phyloP scores from a whole-genome alignment of 2,329 filamentous ascomycete species.

The Tolypocladium amazonense region DNA sequence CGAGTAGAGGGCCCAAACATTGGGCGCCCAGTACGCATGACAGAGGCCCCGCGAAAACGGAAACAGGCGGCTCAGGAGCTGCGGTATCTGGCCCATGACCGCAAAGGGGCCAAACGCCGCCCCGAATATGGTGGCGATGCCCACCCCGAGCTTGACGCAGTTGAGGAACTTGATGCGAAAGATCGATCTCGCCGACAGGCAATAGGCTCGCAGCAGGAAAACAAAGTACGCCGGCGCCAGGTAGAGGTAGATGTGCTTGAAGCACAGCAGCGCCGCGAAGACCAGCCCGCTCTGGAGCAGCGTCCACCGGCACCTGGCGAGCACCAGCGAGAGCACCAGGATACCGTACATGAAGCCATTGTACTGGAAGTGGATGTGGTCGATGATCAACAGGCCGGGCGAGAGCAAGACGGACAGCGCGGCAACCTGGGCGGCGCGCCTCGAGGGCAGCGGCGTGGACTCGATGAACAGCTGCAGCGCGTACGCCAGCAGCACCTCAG shows the following conservation, averaged over 20 bases:
- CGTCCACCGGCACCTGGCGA: constrained; percentile 66
- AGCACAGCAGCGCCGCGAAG: constrained; percentile 77
- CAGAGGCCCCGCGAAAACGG: constrained; percentile 90
- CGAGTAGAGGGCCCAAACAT: constrained; percentile 94
- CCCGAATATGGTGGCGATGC: constrained; percentile 61
- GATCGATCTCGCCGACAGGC: constrained; percentile 65
- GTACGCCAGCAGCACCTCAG: constrained; percentile 75
- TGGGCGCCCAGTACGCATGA: constrained; percentile 97
- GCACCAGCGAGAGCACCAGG: constrained; percentile 73
- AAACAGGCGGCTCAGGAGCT: constrained; percentile 76
- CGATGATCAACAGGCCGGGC: constrained; percentile 89
- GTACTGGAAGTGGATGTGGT: constrained; percentile 98
- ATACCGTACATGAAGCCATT: constrained; percentile 95
- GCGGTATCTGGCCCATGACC: constrained; percentile 69
- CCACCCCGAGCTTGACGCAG: constrained; percentile 68
- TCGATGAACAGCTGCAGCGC: constrained; percentile 75
- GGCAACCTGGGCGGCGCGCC: constrained; percentile 70
- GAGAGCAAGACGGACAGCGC: constrained; percentile 85
- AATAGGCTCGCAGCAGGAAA: constrained; percentile 82
- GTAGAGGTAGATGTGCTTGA: constrained; percentile 98
- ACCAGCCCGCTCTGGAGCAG: constrained; percentile 69
- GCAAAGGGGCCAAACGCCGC: constrained; percentile 86
- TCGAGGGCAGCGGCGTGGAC: constrained; percentile 53
- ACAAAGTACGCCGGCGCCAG: constrained; percentile 93
- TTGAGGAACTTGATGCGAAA: constrained; percentile 70